Conservation (phyloP, 257 asterid genomes). For the Forsythia suspensa region DNA sequence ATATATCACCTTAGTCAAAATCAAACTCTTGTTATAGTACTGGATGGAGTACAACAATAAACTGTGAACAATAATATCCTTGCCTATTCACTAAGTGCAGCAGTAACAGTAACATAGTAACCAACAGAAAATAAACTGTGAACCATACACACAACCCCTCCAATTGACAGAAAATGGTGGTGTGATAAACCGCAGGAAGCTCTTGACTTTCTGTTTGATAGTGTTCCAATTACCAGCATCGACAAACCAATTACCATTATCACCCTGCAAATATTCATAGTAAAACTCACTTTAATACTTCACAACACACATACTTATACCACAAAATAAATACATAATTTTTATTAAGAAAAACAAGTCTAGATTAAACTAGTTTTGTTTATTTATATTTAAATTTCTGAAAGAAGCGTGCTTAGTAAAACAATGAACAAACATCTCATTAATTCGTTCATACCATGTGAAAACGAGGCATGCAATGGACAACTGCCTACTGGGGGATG, state of each 20-base stretch:
- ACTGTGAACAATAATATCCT: too few species aligned
- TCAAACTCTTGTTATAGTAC: too few species aligned
- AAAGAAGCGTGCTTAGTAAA: background rate
- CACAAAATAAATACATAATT: too few species aligned
- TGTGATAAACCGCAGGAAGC: slow-evolving; percentile 75
- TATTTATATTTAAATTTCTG: background rate
- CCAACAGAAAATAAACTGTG: slow-evolving; percentile 72
- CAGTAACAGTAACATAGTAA: slow-evolving; percentile 55
- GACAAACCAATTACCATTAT: slow-evolving; percentile 59
- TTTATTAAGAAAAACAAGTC: background rate
- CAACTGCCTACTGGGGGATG: slow-evolving; percentile 60
- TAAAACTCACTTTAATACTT: background rate
- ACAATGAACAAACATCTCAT: background rate
- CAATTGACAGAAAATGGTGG: slow-evolving; percentile 68
- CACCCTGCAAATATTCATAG: slow-evolving; percentile 47
- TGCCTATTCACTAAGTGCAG: slow-evolving; percentile 14
- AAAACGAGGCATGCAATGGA: slow-evolving; percentile 60
- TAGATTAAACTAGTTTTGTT: too few species aligned
- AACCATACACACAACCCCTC: slow-evolving; percentile 73
- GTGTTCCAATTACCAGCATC: slow-evolving; percentile 68
- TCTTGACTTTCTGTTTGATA: slow-evolving; percentile 67
- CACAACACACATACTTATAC: too few species aligned
- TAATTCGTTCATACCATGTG: slow-evolving; percentile 45
- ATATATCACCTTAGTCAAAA: too few species aligned
- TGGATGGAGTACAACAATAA: too few species aligned